A percentile compares a stretch with the other conserved stretches of the same genome.
These are phyloP conservation scores for Prunus dulcis DNA, from an alignment of 306 rosid genomes.

Conservation along the genomic window DNA sequence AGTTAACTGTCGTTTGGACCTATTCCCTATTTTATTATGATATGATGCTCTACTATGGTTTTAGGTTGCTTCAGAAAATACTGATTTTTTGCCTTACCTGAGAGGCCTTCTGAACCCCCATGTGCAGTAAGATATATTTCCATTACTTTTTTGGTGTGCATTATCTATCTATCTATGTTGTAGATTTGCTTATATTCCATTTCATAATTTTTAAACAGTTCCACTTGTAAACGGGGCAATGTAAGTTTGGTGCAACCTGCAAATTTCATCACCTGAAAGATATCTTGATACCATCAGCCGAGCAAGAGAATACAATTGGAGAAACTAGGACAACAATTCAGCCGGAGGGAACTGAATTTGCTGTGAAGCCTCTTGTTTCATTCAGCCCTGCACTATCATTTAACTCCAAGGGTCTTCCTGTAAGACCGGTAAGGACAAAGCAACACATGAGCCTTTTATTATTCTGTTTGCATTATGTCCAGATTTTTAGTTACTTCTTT, in stretches of 20 bases:
- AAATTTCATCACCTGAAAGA: conserved; percentile 92
- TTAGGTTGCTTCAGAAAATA: conserved; percentile 57
- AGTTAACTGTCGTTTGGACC: conserved; percentile 2
- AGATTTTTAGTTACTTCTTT: background rate
- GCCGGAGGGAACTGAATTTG: conserved; percentile 41
- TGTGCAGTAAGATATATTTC: conserved; percentile 71
- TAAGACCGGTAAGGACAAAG: conserved; percentile 61
- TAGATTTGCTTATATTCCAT: background rate
- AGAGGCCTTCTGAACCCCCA: conserved; percentile 79
- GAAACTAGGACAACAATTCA: conserved; percentile 36
- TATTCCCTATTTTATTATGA: conserved; percentile 6
- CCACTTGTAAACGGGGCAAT: conserved; percentile 85
- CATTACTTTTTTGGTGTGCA: conserved; percentile 14
- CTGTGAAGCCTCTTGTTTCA: conserved; percentile 37
- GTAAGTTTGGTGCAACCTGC: conserved; percentile 80
- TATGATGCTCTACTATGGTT: conserved; percentile 14
- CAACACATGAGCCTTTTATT: conserved; percentile 3
- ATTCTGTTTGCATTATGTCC: background rate
- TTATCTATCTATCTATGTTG: conserved; percentile 14
- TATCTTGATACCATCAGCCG: conserved; percentile 52
- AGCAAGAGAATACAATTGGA: conserved; percentile 42
- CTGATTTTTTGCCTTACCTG: conserved; percentile 64
- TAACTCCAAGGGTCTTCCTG: conserved; percentile 89
- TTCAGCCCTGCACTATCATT: conserved; percentile 50
- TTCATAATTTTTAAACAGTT: conserved; percentile 45